These are phyloP conservation scores for Lithohypha guttulata DNA, from an alignment of 2,329 filamentous ascomycete species.

Conservation along the genomic window DNA sequence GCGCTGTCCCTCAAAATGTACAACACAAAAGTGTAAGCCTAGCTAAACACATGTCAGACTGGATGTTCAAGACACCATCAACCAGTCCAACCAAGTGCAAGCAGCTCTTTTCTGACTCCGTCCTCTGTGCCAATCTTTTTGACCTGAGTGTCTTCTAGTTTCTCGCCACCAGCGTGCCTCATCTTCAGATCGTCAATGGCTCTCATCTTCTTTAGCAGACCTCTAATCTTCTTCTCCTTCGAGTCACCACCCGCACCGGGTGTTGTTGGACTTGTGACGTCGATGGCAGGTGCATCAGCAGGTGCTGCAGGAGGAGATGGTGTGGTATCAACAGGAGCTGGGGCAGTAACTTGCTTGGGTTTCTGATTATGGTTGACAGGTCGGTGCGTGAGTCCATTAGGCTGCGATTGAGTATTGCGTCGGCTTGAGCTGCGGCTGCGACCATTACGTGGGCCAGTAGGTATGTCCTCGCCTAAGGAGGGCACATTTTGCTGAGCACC, in stretches of 20 bases:
- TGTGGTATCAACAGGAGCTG: constrained; percentile 25
- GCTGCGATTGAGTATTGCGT: constrained; percentile 19
- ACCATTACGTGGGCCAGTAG: constrained; percentile 17
- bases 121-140: constrained; percentile 94
- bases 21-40: too few species aligned
- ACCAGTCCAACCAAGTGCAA: constrained; percentile 42
- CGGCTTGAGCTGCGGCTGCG: constrained; percentile 23
- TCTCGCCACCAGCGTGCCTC: constrained; percentile 86
- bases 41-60: too few species aligned
- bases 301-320: constrained; percentile 23
- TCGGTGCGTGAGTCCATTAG: constrained; percentile 32
- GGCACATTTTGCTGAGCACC: constrained; percentile 16
- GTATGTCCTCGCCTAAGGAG: constrained; percentile 15
- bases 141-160: constrained; percentile 94
- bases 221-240: constrained; percentile 86
- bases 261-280: constrained; percentile 23
- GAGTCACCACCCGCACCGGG: constrained; percentile 42
- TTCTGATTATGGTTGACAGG: constrained; percentile 16
- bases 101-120: constrained; percentile 71
- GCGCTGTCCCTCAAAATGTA: too few species aligned
- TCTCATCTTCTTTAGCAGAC: constrained; percentile 90
- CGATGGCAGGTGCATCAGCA: constrained; percentile 22
- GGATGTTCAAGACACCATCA: too few species aligned
- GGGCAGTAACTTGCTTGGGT: constrained; percentile 26
- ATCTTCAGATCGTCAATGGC: constrained; percentile 98